Evolutionary conservation across 352 stramenopile species (phyloP), one percentile per base, ranked within the genome.

Genomic region (Phytophthora idaei): DNA sequence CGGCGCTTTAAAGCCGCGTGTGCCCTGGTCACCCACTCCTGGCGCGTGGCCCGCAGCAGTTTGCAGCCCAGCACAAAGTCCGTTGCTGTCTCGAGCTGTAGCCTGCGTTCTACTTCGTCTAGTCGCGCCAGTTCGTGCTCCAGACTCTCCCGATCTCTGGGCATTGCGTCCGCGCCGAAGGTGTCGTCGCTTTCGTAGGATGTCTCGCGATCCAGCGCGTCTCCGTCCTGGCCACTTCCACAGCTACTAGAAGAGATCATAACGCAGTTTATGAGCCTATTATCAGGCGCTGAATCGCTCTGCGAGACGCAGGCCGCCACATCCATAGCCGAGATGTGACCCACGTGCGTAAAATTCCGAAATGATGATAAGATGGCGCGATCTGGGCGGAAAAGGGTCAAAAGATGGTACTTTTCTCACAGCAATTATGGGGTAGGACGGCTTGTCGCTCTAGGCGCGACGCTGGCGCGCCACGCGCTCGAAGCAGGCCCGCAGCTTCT

Each of bases 401-500:
- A 60, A 60, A 49, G 27, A n/a, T 49, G 53, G 37, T 60, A 60
- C 53, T 57, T 46, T 57, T 44, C 29, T 21, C 11, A 11, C 44
- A 21, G 29, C 15, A 14, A 25, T 37, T 41, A 39, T 29, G n/a
- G 42, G 21, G 21, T 11, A 3, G 3, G 39, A 27, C 42, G 48
- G n/a, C 21, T 21, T 21, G 21, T 21, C 21, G 21, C 21, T 77
- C 49, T 71, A 75, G 27, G 48, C 28, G 68, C 61, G 67, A 52
- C 69, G 78, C 61, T 85, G 83, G 53, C 62, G 70, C 12, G 68
- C 63, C 5, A 70, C 70, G 54, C 76, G 84, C 67, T 83, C 62
- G 55, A 92, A 90, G 71, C 86, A 94, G 17, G 68, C 59, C 59
- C 80, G 81, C 27, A 94, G 74, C 66, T 90, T 92, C 51, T 78